phyloP scores from a whole-genome alignment of 2,329 filamentous ascomycete genomes.

The Phyllosticta capitalensis region DNA sequence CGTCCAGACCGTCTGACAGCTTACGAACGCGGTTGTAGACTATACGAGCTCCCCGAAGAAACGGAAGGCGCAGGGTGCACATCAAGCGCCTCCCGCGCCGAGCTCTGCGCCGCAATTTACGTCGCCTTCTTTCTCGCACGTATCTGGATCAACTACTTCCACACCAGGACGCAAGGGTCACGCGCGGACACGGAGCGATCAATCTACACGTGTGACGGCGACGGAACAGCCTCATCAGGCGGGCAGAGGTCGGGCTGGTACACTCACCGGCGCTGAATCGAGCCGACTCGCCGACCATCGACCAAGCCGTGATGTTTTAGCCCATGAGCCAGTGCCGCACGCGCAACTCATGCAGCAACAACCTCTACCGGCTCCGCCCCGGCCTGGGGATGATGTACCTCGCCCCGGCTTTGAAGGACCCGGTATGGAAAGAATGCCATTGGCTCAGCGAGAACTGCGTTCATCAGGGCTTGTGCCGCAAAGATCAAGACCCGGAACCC shows the following conservation, averaged over 20 bases:
- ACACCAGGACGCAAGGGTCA: constrained; percentile 7
- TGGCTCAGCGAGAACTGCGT: constrained; percentile 7
- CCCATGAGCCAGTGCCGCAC: constrained; percentile 1
- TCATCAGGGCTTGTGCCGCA: constrained; percentile 5
- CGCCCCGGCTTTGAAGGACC: constrained; percentile 1
- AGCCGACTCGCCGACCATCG: constrained; percentile 4
- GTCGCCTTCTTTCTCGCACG: constrained; percentile 11
- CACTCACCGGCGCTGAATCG: constrained; percentile 9
- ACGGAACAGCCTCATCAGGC: constrained; percentile 7
- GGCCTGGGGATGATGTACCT: neutral
- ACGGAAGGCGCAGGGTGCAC: constrained; percentile 58
- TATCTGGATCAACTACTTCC: constrained; percentile 9
- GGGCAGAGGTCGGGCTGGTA: constrained; percentile 7
- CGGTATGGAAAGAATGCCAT: constrained; percentile 2
- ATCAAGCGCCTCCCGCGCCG: constrained; percentile 42
- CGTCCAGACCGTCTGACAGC: constrained; percentile 30
- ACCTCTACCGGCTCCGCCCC: neutral
- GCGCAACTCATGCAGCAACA: neutral
- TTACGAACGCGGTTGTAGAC: constrained; percentile 44
- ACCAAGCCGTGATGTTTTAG: constrained; percentile 5
- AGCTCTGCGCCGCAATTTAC: constrained; percentile 39
- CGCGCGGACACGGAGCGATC: constrained; percentile 11
- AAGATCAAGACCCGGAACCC: constrained; percentile 6
- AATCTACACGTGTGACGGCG: constrained; percentile 1
- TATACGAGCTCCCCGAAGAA: constrained; percentile 73